Base-by-base conservation (phyloP, 441 rosid species). In the Gossypium schwendimanii region DNA sequence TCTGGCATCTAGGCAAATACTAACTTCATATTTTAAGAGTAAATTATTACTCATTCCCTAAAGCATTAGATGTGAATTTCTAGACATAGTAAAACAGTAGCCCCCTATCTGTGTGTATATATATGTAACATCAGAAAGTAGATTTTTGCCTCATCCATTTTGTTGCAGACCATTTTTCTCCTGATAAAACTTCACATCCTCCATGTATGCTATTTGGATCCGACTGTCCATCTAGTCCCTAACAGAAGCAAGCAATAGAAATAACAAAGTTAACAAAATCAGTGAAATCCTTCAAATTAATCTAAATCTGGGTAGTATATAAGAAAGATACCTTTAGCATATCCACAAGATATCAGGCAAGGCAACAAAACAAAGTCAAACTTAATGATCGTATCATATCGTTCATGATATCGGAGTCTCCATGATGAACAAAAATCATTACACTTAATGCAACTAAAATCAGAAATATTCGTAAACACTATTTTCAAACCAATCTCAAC, bases 91-190 rank as follows among this genome's bases (percentile, higher is more conserved):
- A 20, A 65, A 44, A 64, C 11, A 4, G 31, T 63, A 11, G 2
- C 20, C 1, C 53, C 20, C 69, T 45, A 64, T 12, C 17, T 17
- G 15, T 64, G 24, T 6, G 15, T 64, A 44, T 12, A 44, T 17
- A 4, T 21, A 41, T 63, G 31, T 24, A n/a, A 71, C 76, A 50
- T 84, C 82, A 94, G 74, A 75, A 58, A 17, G 89, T 69, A 67
- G 82, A 36, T 77, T 72, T 84, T 83, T 94, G 97, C 81, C 99
- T 88, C 99, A 92, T 91, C 99, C 99, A 94, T 86, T 94, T 94
- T 18, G 99, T 94, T 75, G 99, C 97, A 14, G 97, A 94, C 97
- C 99, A 94, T 79, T 94, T 94, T 82, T 88, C 96, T 44, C 97
- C 97, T 0, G 94, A 71, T 63, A 91, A 76, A 62, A 94, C 97